A percentile compares a stretch with the other conserved stretches of the same genome.
phyloP scores from a whole-genome alignment of 352 stramenopile species.

The Aphanomyces euteiches region DNA sequence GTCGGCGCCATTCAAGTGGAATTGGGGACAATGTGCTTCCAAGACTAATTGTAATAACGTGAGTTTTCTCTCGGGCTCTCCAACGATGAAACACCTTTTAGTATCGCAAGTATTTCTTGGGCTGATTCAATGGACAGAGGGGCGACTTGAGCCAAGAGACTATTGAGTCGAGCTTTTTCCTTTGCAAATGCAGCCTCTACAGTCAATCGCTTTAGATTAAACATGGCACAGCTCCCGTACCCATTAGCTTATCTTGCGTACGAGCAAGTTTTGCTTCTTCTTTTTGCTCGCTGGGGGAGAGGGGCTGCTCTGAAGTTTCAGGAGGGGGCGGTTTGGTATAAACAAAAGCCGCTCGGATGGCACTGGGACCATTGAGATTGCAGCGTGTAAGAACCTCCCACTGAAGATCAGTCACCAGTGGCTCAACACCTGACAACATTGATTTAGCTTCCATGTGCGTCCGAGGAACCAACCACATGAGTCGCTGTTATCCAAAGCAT shows the following conservation, averaged over 20 bases:
- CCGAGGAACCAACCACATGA: neutral
- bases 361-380: conserved; percentile 43
- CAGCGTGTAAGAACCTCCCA: conserved; percentile 65
- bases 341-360: conserved; percentile 46
- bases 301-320: neutral
- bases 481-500: conserved; percentile 23
- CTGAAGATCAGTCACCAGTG: conserved; percentile 69
- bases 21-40: conserved; percentile 56
- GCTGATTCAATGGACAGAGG: conserved; percentile 35
- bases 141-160: conserved; percentile 45
- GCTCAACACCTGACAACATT: conserved; percentile 32
- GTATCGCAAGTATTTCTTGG: neutral
- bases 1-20: conserved; percentile 63
- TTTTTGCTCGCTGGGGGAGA: conserved; percentile 14
- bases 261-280: conserved; percentile 36
- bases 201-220: no score
- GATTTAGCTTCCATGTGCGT: neutral
- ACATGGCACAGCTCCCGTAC: conserved; percentile 29
- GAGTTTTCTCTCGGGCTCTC: conserved; percentile 33
- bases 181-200: conserved; percentile 45
- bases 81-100: conserved; percentile 17
- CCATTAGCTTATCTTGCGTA: conserved; percentile 32
- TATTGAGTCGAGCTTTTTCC: conserved; percentile 53
- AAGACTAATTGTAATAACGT: conserved; percentile 37
- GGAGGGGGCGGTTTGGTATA: conserved; percentile 46